Base-by-base conservation (phyloP, 306 rosid species). In the Amphicarpaea edgeworthii region DNA sequence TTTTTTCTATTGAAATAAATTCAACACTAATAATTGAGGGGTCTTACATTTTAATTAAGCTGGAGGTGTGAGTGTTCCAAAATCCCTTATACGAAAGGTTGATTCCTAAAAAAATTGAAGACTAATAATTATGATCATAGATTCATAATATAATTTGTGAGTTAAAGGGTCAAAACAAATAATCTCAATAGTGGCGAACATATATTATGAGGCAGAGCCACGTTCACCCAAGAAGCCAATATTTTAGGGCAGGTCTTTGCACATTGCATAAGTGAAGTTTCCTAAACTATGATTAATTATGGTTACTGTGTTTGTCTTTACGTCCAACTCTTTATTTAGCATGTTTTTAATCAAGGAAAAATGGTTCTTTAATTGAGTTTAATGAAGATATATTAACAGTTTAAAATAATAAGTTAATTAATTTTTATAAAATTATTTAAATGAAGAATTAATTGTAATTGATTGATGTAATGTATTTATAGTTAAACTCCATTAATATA, bases 151-250 rank as follows among this genome's bases (percentile, higher is more conserved):
- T 63, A 9, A 5, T 54, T 4, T 38, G 7, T 1, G 58, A 51
- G 68, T 32, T n/a, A 63, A 63, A 63, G 58, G 19, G 79, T 81
- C 37, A 66, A 59, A 65, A 47, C 43, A 30, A 24, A 42, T 60
- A 24, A 68, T 54, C 30, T 21, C 53, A 66, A 45, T 51, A 70
- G 43, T 41, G 68, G 72, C 53, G 38, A 45, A 70, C 60, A 30
- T 70, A 30, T 70, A 67, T 79, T 47, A 84, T 82, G 75, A 79
- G 62, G 65, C 28, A 53, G 21, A 84, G 60, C 80, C 86, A 72
- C 72, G 70, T 85, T 70, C 76, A 51, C 71, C 74, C 77, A 30
- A 68, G 78, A 71, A 55, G 73, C 79, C 70, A 63, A 64, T 19
- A 49, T 49, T 64, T 60, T 41, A 28, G 32, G 41, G 73, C 16